Evolutionary conservation across 805 yeast genomes (phyloP).

Genomic region (Wickerhamiella bombiphila): DNA sequence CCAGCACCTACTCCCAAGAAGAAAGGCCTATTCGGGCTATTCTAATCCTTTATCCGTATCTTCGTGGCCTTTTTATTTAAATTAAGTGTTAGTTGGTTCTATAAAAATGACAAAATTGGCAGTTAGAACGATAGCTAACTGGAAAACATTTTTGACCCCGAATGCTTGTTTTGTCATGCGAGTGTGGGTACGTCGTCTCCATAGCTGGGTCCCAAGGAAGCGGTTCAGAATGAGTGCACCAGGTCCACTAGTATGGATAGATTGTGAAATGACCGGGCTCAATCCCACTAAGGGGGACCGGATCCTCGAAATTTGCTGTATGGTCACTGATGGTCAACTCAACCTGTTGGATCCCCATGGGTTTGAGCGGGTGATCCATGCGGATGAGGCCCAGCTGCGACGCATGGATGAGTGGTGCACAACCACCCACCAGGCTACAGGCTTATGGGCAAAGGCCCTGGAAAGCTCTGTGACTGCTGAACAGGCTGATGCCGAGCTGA

Average conservation of each 20-base stretch:
- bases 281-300: slow-evolving; percentile 55
- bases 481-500: slow-evolving; percentile 52
- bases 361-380: slow-evolving; percentile 70
- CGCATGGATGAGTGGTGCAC: slow-evolving; percentile 82
- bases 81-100: no score
- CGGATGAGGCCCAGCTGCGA: slow-evolving; percentile 44
- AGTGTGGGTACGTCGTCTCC: no score
- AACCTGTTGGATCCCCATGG: slow-evolving; percentile 52
- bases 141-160: no score
- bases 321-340: slow-evolving; percentile 73
- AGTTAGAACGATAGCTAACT: no score
- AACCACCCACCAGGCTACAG: slow-evolving; percentile 59
- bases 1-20: slow-evolving; percentile 2
- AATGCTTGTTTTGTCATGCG: no score
- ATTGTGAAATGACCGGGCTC: slow-evolving; percentile 97
- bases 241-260: slow-evolving; percentile 67
- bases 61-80: no score
- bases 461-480: slow-evolving; percentile 37
- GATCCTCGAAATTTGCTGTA: slow-evolving; percentile 83
- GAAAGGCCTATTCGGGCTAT: slow-evolving; percentile 10
- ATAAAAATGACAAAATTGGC: no score
- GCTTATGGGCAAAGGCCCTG: slow-evolving; percentile 60
- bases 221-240: slow-evolving; percentile 2
- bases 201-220: no score
- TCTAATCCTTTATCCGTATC: no score